These are phyloP conservation scores for Pezicula radicicola DNA, from an alignment of 2,329 filamentous ascomycete species.

Conservation along the genomic window DNA sequence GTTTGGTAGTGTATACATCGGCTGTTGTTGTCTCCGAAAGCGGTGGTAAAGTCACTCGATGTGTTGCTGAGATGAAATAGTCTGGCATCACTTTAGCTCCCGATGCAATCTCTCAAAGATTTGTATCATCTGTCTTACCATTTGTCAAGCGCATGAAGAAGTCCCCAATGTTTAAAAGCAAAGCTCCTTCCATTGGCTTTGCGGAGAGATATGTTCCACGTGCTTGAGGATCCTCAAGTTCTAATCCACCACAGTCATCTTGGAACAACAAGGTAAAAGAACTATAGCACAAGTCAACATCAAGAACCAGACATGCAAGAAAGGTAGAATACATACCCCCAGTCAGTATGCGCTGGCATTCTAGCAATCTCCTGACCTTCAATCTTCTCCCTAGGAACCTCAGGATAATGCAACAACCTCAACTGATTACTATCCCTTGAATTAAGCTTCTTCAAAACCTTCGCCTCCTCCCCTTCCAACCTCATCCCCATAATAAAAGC, in stretches of 20 bases:
- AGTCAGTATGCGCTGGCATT: slow-evolving; percentile 34
- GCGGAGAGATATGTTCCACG: slow-evolving; percentile 37
- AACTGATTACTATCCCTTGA: slow-evolving; percentile 26
- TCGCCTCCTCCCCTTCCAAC: not conserved
- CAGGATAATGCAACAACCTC: slow-evolving; percentile 39
- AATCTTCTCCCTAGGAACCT: slow-evolving; percentile 24
- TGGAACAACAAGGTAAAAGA: slow-evolving; percentile 42
- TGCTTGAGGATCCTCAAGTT: slow-evolving; percentile 39
- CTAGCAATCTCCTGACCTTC: slow-evolving; percentile 8
- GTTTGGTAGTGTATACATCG: not conserved
- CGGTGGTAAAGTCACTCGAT: slow-evolving; percentile 57
- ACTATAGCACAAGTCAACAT: not conserved
- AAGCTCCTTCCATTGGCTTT: slow-evolving; percentile 34
- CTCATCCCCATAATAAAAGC: not conserved
- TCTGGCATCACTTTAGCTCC: slow-evolving; percentile 27
- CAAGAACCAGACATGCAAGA: not conserved
- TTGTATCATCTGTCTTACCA: not conserved
- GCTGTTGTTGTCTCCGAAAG: not conserved
- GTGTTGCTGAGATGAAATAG: slow-evolving; percentile 75
- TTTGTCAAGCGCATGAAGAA: slow-evolving; percentile 15
- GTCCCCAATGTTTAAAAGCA: slow-evolving; percentile 43
- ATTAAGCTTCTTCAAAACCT: slow-evolving; percentile 8
- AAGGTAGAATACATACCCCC: slow-evolving; percentile 27
- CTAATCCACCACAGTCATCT: slow-evolving; percentile 40
- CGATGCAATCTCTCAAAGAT: not conserved